Evolutionary conservation across 2,329 filamentous ascomycete genomes (phyloP), one percentile per base, ranked within the genome.

Genomic region (Diaporthe citrichinensis): DNA sequence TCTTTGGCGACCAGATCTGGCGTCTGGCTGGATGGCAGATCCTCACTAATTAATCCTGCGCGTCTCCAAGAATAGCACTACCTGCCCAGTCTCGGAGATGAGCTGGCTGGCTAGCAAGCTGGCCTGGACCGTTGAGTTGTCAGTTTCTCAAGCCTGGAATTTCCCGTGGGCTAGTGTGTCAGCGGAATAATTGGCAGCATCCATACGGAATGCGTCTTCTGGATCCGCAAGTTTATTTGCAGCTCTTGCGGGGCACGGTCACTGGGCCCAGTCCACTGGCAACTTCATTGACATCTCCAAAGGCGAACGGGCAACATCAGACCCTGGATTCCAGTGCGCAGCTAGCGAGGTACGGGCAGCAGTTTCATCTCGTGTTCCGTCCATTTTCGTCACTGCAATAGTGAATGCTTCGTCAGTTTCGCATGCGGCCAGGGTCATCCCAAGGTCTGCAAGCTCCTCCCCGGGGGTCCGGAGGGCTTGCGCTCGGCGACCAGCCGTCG

Each of bases 341-440:
- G 72, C 44, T 46, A 65, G 74, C 65, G 74, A 65, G 74, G 78
- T 74, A 79, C 77, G 76, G 78, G 76, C 76, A 80, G 75, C 78
- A 74, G 82, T 84, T 84, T 84, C 83, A 84, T 76, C 73, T 80
- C 75, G 62, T 76, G 78, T 78, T 77, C 77, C 78, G 76, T 74
- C 76, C 71, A 77, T 75, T 75, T 76, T 72, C 68, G 74, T 75
- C 61, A 53, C 51, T 77, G 74, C 78, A 71, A 77, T 78, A 75
- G 73, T 74, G 76, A 77, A 75, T 57, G 77, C 76, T 77, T 76
- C 78, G 74, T 73, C 76, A 78, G 80, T 83, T 82, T 83, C 80
- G 81, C 76, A 80, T 80, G 71, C 76, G 76, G 77, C 78, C 77
- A 78, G 80, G 79, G 82, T 80, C 79, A 71, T 76, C 77, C 74